These are phyloP conservation scores for Stachybotrys chlorohalonatus DNA, from an alignment of 2,329 filamentous ascomycete species.

Conservation along the genomic window DNA sequence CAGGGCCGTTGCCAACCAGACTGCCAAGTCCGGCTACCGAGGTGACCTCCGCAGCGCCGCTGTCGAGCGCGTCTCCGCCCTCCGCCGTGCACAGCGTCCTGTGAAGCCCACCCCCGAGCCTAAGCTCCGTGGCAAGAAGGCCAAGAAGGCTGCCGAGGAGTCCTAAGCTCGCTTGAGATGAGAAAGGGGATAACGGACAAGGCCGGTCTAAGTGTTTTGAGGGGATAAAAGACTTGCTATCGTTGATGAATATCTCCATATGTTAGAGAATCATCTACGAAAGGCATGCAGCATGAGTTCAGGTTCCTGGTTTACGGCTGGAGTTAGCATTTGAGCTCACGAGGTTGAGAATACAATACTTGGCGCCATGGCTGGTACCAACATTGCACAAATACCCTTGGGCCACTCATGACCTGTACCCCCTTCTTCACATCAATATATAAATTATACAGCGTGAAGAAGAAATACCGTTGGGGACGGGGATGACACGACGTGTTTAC, in stretches of 20 bases:
- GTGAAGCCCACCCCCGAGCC: slow-evolving; percentile 65
- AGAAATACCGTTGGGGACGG: no score
- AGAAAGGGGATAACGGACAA: neutral
- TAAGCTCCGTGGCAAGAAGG: slow-evolving; percentile 75
- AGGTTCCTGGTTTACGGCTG: slow-evolving; percentile 8
- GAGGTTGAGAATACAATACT: slow-evolving; percentile 1
- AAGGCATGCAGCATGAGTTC: slow-evolving; percentile 2
- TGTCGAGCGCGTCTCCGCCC: slow-evolving; percentile 77
- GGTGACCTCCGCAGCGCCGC: slow-evolving; percentile 67
- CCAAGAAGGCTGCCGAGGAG: slow-evolving; percentile 55
- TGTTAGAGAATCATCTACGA: neutral
- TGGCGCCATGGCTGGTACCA: neutral
- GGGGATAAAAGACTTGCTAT: neutral
- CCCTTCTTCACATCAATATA: neutral
- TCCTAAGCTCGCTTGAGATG: slow-evolving; percentile 12
- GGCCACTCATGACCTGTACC: neutral
- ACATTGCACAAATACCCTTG: neutral
- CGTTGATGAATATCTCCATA: neutral
- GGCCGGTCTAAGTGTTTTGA: neutral
- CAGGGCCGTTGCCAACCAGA: slow-evolving; percentile 74
- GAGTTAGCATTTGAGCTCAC: slow-evolving; percentile 10
- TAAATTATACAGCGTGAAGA: no score
- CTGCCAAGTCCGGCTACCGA: slow-evolving; percentile 81
- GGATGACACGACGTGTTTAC: no score
- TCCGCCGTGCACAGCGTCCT: slow-evolving; percentile 69